These are phyloP conservation scores for Suillus cothurnatus DNA, from an alignment of 768 basidiomycete species.

Conservation along the genomic window DNA sequence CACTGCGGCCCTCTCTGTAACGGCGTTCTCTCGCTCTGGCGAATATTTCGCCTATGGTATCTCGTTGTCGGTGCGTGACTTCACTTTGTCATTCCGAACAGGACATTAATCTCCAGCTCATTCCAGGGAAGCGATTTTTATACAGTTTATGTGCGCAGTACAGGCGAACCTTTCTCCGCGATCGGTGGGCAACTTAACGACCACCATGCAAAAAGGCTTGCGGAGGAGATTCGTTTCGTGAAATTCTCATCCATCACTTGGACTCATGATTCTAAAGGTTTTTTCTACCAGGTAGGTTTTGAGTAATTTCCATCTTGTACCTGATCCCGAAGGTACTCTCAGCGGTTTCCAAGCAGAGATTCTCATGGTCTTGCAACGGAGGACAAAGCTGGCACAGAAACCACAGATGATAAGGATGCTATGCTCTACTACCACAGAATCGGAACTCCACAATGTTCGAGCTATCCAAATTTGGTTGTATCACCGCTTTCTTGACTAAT, in stretches of 20 bases:
- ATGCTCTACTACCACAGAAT: constrained; percentile 78
- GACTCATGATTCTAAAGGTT: constrained; percentile 79
- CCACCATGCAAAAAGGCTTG: constrained; percentile 53
- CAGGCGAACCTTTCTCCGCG: constrained; percentile 54
- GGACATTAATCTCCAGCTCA: constrained; percentile 1
- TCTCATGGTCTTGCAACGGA: constrained; percentile 48
- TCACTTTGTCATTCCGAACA: constrained; percentile 2
- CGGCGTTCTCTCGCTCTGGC: constrained; percentile 65
- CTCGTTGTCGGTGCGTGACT: constrained; percentile 59
- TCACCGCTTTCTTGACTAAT: constrained; percentile 12
- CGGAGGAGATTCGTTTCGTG: constrained; percentile 71
- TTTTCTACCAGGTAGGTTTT: constrained; percentile 71
- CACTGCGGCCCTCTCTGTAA: constrained; percentile 60
- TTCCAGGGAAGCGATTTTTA: constrained; percentile 72
- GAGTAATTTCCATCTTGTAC: not conserved
- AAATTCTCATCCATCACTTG: constrained; percentile 76
- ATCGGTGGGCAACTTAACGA: constrained; percentile 39
- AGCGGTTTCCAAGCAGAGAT: constrained; percentile 60
- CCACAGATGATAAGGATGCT: constrained; percentile 63
- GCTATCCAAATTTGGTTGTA: constrained; percentile 8
- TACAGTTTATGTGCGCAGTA: constrained; percentile 68
- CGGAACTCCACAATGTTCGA: constrained; percentile 68
- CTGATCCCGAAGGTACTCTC: not conserved
- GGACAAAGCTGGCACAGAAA: constrained; percentile 59
- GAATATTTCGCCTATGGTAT: constrained; percentile 79